These are phyloP conservation scores for Linum lewisii DNA, from an alignment of 345 rosid genomes.

Conservation along the genomic window DNA sequence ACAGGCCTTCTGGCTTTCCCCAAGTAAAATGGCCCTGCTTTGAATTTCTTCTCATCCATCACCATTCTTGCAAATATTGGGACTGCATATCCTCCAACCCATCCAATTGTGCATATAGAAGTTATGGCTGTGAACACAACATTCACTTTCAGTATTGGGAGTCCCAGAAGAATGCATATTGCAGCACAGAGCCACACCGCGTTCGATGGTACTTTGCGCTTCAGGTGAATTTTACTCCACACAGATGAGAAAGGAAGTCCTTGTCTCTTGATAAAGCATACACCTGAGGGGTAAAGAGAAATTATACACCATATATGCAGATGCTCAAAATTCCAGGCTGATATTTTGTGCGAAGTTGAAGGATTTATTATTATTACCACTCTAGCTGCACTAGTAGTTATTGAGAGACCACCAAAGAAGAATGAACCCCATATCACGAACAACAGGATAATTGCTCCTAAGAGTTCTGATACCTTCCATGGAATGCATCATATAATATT, in stretches of 20 bases:
- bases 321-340: too few species aligned
- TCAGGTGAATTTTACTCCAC: constrained; percentile 50
- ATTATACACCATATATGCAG: background rate
- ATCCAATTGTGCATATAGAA: constrained; percentile 52
- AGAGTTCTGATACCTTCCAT: constrained; percentile 46
- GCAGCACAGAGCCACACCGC: constrained; percentile 62
- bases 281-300: constrained; percentile 18
- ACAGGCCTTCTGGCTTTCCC: constrained; percentile 46
- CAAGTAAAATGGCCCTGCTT: constrained; percentile 49
- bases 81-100: constrained; percentile 59
- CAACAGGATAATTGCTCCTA: constrained; percentile 48
- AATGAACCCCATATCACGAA: constrained; percentile 52
- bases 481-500: constrained; percentile 55
- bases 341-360: too few species aligned
- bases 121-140: constrained; percentile 54
- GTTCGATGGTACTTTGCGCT: constrained; percentile 49
- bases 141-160: constrained; percentile 42
- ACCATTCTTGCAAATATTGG: constrained; percentile 54
- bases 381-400: constrained; percentile 57
- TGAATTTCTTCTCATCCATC: constrained; percentile 46
- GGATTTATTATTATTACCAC: constrained; percentile 31
- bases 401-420: constrained; percentile 61
- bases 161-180: constrained; percentile 43
- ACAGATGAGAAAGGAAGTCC: constrained; percentile 44
- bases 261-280: constrained; percentile 51